A percentile compares a stretch with the other conserved stretches of the same genome.
These are phyloP conservation scores for Cryomyces antarcticus DNA, from an alignment of 495 filamentous ascomycete genomes.

Conservation along the genomic window DNA sequence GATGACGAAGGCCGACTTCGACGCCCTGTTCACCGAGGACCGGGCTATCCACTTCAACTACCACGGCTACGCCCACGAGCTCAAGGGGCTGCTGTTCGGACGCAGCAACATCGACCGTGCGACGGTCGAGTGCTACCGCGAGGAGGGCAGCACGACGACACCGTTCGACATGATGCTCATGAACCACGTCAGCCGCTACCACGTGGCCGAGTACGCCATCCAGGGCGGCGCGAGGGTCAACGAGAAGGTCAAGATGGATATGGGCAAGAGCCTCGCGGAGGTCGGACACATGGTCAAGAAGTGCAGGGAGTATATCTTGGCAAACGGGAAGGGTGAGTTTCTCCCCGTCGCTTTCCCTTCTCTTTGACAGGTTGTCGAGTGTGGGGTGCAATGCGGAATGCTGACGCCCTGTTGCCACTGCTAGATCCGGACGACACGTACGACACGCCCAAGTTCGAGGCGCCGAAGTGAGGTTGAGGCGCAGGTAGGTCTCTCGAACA, in stretches of 20 bases:
- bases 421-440: conserved; percentile 40
- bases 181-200: conserved; percentile 41
- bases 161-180: conserved; percentile 58
- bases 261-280: conserved; percentile 27
- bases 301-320: conserved; percentile 34
- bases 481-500: no score
- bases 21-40: conserved; percentile 40
- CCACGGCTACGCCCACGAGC: conserved; percentile 43
- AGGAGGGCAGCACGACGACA: conserved; percentile 54
- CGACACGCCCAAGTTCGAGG: conserved; percentile 25
- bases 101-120: conserved; percentile 29
- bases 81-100: conserved; percentile 45
- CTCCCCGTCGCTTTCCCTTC: neutral
- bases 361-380: neutral
- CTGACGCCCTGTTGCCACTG: no score
- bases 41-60: conserved; percentile 47
- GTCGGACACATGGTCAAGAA: conserved; percentile 29
- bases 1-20: conserved; percentile 30
- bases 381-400: conserved; percentile 12
- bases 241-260: conserved; percentile 25
- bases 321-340: conserved; percentile 29
- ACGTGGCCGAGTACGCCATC: conserved; percentile 39
- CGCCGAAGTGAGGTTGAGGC: no score
- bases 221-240: conserved; percentile 28
- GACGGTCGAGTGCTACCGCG: conserved; percentile 40